phyloP scores from a whole-genome alignment of 257 asterid genomes.

The Fraxinus anomala region DNA sequence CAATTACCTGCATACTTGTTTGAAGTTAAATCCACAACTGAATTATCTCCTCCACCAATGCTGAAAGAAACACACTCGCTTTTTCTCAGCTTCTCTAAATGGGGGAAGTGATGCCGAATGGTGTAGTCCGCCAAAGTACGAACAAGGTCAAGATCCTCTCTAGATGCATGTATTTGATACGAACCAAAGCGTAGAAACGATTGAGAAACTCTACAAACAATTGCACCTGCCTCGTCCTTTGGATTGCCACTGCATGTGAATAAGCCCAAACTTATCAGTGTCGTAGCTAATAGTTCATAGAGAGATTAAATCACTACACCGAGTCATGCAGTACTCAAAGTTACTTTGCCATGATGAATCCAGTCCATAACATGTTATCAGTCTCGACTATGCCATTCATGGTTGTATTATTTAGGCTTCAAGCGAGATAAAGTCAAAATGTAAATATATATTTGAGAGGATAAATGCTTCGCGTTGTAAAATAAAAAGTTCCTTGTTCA shows the following conservation, averaged over 20 bases:
- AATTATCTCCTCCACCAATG: conserved; percentile 79
- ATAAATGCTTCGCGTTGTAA: not conserved
- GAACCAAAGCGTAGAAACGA: conserved; percentile 97
- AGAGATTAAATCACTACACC: not conserved
- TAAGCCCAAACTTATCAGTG: conserved; percentile 13
- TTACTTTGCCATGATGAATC: not conserved
- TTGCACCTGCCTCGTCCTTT: conserved; percentile 96
- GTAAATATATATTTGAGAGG: not conserved
- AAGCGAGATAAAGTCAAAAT: not conserved
- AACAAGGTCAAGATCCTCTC: conserved; percentile 77
- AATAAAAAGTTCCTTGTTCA: not conserved
- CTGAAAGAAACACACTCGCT: conserved; percentile 82
- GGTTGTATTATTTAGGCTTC: not conserved
- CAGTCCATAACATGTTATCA: conserved; percentile 2
- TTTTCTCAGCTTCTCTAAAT: conserved; percentile 75
- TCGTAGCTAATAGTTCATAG: not conserved
- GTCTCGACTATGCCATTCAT: not conserved
- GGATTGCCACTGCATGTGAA: conserved; percentile 82
- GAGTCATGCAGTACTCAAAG: not conserved
- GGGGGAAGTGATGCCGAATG: conserved; percentile 82
- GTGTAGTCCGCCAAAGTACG: conserved; percentile 82
- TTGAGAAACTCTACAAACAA: conserved; percentile 91
- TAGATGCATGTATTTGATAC: conserved; percentile 85
- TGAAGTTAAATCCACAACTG: conserved; percentile 89
- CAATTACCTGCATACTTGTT: conserved; percentile 88